A percentile compares a stretch with the other conserved stretches of the same genome.
These are phyloP conservation scores for Circinella umbellata DNA, from an alignment of 371 early-diverging fungal species.

Conservation along the genomic window DNA sequence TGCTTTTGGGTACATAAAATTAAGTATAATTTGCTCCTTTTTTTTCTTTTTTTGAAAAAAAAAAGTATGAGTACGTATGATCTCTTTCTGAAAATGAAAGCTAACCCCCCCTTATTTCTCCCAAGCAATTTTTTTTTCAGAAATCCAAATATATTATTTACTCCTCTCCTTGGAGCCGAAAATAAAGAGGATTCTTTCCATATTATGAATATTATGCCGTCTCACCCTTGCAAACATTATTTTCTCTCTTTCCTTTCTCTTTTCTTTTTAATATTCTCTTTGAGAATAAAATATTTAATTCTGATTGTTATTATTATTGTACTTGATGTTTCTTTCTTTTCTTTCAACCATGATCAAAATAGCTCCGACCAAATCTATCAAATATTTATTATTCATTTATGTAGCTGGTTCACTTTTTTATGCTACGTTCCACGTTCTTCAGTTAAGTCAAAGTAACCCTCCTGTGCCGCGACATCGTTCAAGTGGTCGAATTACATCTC, in stretches of 20 bases:
- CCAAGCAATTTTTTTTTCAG: neutral
- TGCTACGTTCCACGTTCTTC: conserved; percentile 16
- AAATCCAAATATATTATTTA: neutral
- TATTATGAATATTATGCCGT: conserved; percentile 13
- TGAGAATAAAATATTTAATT: neutral
- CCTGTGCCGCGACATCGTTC: neutral
- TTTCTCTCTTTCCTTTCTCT: neutral
- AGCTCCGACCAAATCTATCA: conserved; percentile 9
- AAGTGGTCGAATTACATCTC: conserved; percentile 12
- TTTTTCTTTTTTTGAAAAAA: no score
- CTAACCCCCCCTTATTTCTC: neutral
- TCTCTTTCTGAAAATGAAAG: conserved; percentile 4
- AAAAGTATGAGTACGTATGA: no score
- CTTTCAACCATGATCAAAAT: conserved; percentile 2
- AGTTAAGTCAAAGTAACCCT: neutral
- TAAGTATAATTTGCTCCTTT: no score
- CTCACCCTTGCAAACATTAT: neutral
- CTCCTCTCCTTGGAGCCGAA: neutral
- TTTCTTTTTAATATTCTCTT: neutral
- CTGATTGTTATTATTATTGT: neutral
- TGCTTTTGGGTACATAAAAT: neutral
- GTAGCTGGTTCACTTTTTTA: conserved; percentile 13
- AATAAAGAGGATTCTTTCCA: neutral
- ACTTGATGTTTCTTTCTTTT: conserved; percentile 9
- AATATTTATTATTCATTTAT: conserved; percentile 14